Conservation (phyloP, 768 basidiomycete species). For the Mycena haematopus region DNA sequence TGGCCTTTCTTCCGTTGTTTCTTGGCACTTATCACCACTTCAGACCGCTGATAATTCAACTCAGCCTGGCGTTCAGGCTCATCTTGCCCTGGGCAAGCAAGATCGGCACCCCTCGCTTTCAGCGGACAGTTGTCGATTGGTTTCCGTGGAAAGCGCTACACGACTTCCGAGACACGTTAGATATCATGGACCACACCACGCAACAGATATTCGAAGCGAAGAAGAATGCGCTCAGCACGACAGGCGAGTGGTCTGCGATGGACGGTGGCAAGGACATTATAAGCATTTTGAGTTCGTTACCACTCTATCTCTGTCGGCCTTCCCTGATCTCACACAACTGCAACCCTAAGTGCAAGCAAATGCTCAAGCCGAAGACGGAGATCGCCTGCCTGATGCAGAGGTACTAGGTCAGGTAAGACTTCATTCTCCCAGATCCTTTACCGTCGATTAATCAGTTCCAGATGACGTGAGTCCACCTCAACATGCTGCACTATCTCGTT, state of each 20-base stretch:
- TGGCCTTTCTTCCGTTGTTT: neutral
- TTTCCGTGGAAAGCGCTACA: neutral
- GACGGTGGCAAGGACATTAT: slow-evolving; percentile 6
- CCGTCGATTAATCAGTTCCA: neutral
- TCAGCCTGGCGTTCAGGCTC: neutral
- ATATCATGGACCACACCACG: neutral
- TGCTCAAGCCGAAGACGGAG: neutral
- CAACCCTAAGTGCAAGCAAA: neutral
- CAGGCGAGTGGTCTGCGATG: too few species aligned
- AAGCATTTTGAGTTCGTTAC: neutral
- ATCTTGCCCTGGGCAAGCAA: neutral
- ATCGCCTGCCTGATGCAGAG: neutral
- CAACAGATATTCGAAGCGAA: neutral
- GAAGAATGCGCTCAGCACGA: neutral
- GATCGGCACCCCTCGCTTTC: neutral
- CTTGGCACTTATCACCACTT: neutral
- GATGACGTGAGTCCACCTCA: neutral
- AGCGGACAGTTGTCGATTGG: neutral
- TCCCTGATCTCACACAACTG: neutral
- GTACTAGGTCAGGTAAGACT: neutral
- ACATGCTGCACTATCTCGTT: neutral
- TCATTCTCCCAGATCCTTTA: neutral
- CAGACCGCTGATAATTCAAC: neutral
- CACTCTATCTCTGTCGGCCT: neutral
- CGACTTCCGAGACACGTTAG: neutral